A percentile compares a stretch with the other conserved stretches of the same genome.
Conservation (phyloP, 495 filamentous ascomycete genomes). For the Daldinia loculata region DNA sequence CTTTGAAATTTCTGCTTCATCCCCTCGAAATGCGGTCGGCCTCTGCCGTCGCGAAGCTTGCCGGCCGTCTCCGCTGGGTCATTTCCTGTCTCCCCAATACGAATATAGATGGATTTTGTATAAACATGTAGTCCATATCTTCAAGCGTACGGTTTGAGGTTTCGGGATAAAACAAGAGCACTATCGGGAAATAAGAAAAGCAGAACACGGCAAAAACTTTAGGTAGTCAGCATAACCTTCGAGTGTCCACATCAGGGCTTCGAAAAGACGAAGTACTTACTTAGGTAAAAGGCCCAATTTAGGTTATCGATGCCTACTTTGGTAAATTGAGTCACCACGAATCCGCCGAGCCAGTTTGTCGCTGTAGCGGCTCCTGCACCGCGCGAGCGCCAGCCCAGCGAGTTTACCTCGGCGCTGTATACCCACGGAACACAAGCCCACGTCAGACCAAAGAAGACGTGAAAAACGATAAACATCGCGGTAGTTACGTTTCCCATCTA, state of each 20-base stretch:
- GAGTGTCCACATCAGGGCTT: not conserved
- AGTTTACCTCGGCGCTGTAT: slow-evolving; percentile 50
- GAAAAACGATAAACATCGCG: slow-evolving; percentile 48
- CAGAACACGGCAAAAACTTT: slow-evolving; percentile 45
- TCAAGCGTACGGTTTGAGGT: slow-evolving; percentile 47
- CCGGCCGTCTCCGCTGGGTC: slow-evolving; percentile 42
- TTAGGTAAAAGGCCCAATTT: slow-evolving; percentile 47
- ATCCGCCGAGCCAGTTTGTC: slow-evolving; percentile 51
- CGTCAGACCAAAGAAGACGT: slow-evolving; percentile 45
- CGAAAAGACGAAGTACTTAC: slow-evolving; percentile 18
- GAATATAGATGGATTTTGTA: slow-evolving; percentile 46
- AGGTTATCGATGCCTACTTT: slow-evolving; percentile 47
- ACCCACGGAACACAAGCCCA: slow-evolving; percentile 48
- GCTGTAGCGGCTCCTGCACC: slow-evolving; percentile 51
- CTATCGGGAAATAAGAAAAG: slow-evolving; percentile 44
- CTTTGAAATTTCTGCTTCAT: no score
- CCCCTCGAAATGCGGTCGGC: slow-evolving; percentile 18
- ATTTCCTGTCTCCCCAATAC: slow-evolving; percentile 46
- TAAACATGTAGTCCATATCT: slow-evolving; percentile 51
- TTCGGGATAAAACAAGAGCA: slow-evolving; percentile 48
- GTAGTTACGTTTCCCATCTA: slow-evolving; percentile 45
- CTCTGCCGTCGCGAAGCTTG: slow-evolving; percentile 43
- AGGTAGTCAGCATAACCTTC: not conserved
- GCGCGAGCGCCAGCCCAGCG: slow-evolving; percentile 48
- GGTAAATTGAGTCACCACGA: slow-evolving; percentile 50